Conservation (phyloP, 768 basidiomycete genomes). For the Leccinum subtestaceum region DNA sequence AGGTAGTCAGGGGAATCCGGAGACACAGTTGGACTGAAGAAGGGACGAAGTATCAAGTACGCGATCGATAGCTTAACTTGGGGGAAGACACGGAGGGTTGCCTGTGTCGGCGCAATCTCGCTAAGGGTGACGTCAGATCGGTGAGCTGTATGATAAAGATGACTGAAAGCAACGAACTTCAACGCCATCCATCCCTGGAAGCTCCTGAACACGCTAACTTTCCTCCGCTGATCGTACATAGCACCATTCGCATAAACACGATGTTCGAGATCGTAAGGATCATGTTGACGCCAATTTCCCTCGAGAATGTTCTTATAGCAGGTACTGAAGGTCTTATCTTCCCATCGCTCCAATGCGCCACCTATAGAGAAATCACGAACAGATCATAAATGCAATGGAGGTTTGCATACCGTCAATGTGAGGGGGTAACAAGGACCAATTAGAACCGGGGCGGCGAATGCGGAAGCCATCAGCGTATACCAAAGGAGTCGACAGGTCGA, state of each 20-base stretch:
- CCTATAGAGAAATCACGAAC: slow-evolving; percentile 35
- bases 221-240: slow-evolving; percentile 35
- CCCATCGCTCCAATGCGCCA: slow-evolving; percentile 74
- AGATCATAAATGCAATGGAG: slow-evolving; percentile 13
- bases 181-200: slow-evolving; percentile 77
- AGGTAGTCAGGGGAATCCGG: slow-evolving; percentile 40
- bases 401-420: slow-evolving; percentile 47
- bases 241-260: slow-evolving; percentile 49
- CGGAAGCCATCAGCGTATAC: slow-evolving; percentile 73
- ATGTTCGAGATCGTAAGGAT: slow-evolving; percentile 49
- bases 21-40: slow-evolving; percentile 56
- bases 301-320: slow-evolving; percentile 61
- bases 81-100: slow-evolving; percentile 57
- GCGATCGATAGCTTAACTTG: slow-evolving; percentile 62
- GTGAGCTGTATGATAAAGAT: neutral
- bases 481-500: slow-evolving; percentile 60
- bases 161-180: slow-evolving; percentile 40
- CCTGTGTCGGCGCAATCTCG: slow-evolving; percentile 61
- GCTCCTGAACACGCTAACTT: slow-evolving; percentile 55
- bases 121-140: slow-evolving; percentile 26
- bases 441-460: slow-evolving; percentile 64
- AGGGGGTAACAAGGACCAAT: slow-evolving; percentile 53
- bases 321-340: slow-evolving; percentile 53
- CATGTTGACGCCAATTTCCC: slow-evolving; percentile 61
- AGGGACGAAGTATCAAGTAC: slow-evolving; percentile 38